phyloP scores from a whole-genome alignment of 805 yeast genomes.

The Clavispora asparagi region DNA sequence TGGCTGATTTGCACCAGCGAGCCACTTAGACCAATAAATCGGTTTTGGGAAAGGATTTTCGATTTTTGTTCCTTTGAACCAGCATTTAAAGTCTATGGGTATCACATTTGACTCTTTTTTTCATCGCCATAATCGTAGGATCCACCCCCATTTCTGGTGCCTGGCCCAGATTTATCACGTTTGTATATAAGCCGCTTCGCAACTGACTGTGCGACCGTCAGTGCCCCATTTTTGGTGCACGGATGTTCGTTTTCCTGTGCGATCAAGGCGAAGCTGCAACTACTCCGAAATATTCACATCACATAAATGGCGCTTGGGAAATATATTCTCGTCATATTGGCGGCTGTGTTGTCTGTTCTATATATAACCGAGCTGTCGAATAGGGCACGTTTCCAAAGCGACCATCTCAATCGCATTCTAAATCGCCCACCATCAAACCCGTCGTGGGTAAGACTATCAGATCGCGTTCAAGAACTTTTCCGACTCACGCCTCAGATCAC shows the following conservation, averaged over 20 bases:
- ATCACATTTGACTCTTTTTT: no score
- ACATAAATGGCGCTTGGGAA: not conserved
- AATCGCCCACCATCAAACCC: not conserved
- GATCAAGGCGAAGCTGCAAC: not conserved
- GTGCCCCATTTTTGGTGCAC: not conserved
- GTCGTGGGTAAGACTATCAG: not conserved
- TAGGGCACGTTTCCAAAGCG: not conserved
- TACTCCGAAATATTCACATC: not conserved
- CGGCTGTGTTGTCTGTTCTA: not conserved
- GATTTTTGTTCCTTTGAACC: no score
- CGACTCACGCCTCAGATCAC: not conserved
- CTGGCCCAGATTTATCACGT: not conserved
- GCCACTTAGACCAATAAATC: not conserved
- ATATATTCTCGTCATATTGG: not conserved
- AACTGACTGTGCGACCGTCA: not conserved
- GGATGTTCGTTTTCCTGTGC: not conserved
- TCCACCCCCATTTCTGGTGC: not conserved
- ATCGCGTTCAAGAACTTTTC: not conserved
- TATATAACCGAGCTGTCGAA: not conserved
- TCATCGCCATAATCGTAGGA: not conserved
- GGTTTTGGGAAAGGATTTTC: no score
- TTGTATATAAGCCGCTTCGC: not conserved
- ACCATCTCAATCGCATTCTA: not conserved
- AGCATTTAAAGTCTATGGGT: no score
- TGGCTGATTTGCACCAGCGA: conserved; percentile 6